Evolutionary conservation across 805 yeast species (phyloP), one percentile per base, ranked within the genome.

Genomic region (Saccharomycopsis fibuligera): DNA sequence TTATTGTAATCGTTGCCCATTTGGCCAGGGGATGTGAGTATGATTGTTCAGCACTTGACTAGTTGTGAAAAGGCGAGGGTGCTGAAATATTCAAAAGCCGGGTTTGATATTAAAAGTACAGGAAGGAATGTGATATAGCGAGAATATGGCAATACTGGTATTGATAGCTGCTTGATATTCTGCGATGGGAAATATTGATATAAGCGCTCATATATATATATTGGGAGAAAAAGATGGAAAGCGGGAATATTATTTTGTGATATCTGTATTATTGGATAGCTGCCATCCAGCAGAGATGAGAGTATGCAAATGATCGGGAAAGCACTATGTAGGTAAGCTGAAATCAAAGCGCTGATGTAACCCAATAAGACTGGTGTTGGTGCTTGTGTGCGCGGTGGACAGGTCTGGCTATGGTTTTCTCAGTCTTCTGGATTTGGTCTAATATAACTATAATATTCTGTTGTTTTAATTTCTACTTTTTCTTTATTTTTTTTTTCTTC

Each of bases 1-100:
- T 51, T 45, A 22, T 45, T 38, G 27, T 44, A 42, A 22, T 46
- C 44, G 8, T 36, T 41, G 10, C 40, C 48, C 43, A 48, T 42
- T 16, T 33, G 37, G 9, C 17, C n/a, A n/a, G n/a, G n/a, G n/a
- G n/a, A n/a, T n/a, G n/a, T n/a, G n/a, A n/a, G n/a, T n/a, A n/a
- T n/a, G n/a, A n/a, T n/a, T 9, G 8, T 33, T 12, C 37, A 27
- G 31, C 8, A 8, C 12, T 27, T 27, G 12, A 27, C 31, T 8
- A 27, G 31, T 27, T 8, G 31, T 27, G 31, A n/a, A n/a, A n/a
- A n/a, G n/a, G n/a, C n/a, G n/a, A n/a, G n/a, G n/a, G n/a, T n/a
- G n/a, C n/a, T n/a, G 31, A 27, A 12, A 27, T 12, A 8, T 8
- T 8, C 31, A 8, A 12, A 8, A 27, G 31, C 12, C 31, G 10